Evolutionary conservation across 306 rosid genomes (phyloP).

Genomic region (Citrullus amarus): DNA sequence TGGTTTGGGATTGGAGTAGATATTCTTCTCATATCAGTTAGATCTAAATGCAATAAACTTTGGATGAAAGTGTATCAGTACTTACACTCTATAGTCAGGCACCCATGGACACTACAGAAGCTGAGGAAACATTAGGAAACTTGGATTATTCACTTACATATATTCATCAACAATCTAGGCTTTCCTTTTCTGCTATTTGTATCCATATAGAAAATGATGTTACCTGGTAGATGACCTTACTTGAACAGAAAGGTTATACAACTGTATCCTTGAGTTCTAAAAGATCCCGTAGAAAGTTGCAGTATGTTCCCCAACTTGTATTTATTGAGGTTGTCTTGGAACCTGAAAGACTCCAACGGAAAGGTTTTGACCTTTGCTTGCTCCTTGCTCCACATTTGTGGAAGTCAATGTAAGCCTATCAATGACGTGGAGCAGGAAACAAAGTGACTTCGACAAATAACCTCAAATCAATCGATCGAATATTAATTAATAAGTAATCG

Average conservation of each 20-base stretch:
- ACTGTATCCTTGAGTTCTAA: too few species aligned
- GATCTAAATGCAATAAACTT: not conserved
- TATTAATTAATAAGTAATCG: not conserved
- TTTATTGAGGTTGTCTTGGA: not conserved
- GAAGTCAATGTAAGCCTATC: not conserved
- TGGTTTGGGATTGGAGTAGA: not conserved
- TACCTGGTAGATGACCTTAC: too few species aligned
- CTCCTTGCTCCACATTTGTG: not conserved
- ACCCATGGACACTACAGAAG: not conserved
- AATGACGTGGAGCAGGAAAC: not conserved
- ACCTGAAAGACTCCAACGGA: not conserved
- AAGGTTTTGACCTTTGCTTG: not conserved
- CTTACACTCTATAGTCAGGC: not conserved
- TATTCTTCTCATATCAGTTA: not conserved
- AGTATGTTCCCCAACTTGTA: not conserved
- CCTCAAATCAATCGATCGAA: too few species aligned
- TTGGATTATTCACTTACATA: not conserved
- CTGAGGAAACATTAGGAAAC: not conserved
- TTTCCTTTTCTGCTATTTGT: not conserved
- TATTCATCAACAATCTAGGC: not conserved
- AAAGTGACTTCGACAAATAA: not conserved
- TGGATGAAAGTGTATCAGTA: not conserved
- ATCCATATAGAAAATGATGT: too few species aligned
- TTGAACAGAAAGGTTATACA: too few species aligned
- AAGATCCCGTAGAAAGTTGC: not conserved